Conservation (phyloP, 2,329 filamentous ascomycete genomes). For the Botrytis paeoniae region DNA sequence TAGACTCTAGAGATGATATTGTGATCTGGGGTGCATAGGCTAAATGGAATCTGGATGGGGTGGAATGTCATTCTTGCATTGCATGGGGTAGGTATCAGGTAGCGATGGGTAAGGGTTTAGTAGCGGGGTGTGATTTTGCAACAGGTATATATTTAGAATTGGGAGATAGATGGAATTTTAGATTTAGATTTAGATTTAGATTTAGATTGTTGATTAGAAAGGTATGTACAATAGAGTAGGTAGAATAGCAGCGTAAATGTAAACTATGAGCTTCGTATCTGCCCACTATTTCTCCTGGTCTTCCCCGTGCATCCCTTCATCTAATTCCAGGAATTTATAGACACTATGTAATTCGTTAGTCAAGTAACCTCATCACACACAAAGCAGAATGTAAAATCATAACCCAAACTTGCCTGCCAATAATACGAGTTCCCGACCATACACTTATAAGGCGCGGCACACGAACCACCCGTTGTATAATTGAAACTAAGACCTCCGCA, state of each 20-base stretch:
- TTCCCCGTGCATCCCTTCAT: background rate
- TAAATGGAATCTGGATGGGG: background rate
- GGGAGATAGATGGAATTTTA: background rate
- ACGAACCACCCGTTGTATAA: constrained; percentile 20
- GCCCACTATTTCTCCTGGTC: background rate
- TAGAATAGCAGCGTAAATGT: background rate
- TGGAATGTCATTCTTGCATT: background rate
- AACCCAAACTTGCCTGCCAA: constrained; percentile 22
- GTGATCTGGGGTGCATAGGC: background rate
- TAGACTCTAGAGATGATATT: background rate
- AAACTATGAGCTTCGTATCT: background rate
- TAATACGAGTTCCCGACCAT: constrained; percentile 27
- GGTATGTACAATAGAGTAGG: background rate
- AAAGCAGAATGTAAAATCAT: no score
- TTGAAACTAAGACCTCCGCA: constrained; percentile 30
- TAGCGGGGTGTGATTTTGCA: background rate
- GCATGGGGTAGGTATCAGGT: background rate
- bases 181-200: background rate
- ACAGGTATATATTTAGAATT: background rate
- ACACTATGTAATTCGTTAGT: background rate
- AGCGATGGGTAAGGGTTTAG: background rate
- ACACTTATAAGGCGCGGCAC: constrained; percentile 23
- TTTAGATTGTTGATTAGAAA: background rate
- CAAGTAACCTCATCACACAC: no score
- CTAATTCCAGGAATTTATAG: background rate